phyloP scores from a whole-genome alignment of 805 yeast species.

The Candida alai region DNA sequence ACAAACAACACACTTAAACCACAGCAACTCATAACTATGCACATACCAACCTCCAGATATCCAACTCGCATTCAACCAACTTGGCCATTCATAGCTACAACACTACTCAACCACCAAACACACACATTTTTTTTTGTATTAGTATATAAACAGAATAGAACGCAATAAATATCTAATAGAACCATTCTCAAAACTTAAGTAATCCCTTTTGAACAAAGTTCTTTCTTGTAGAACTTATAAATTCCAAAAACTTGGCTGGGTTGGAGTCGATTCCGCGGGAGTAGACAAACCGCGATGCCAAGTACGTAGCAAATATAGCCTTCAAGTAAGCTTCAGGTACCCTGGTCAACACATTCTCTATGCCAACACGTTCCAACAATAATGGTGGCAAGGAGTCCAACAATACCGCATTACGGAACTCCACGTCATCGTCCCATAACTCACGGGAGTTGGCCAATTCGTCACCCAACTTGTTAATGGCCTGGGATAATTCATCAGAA shows the following conservation, averaged over 20 bases:
- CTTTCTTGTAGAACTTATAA: conserved; percentile 56
- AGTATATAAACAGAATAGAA: too few relatives aligned
- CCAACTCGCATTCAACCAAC: too few relatives aligned
- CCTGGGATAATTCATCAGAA: conserved; percentile 78
- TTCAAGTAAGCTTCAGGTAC: conserved; percentile 86
- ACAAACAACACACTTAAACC: background rate
- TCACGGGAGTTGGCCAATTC: conserved; percentile 78
- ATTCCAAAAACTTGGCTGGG: conserved; percentile 73
- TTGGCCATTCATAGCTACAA: too few relatives aligned
- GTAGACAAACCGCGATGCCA: conserved; percentile 83
- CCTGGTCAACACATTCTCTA: conserved; percentile 62
- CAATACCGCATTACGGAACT: conserved; percentile 74
- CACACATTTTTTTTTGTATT: too few relatives aligned
- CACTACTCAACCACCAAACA: too few relatives aligned
- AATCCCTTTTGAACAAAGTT: conserved; percentile 31
- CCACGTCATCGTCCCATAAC: conserved; percentile 77
- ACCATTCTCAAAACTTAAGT: conserved; percentile 16
- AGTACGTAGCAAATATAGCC: conserved; percentile 82
- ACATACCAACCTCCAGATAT: too few relatives aligned
- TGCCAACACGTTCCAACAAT: conserved; percentile 61
- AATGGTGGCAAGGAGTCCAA: conserved; percentile 73
- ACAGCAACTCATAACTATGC: conserved; percentile 1
- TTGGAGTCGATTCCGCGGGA: conserved; percentile 76
- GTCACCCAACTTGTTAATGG: conserved; percentile 82
- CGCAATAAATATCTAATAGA: too few relatives aligned